Evolutionary conservation across 805 yeast species (phyloP).

Genomic region (Pichia heedii): DNA sequence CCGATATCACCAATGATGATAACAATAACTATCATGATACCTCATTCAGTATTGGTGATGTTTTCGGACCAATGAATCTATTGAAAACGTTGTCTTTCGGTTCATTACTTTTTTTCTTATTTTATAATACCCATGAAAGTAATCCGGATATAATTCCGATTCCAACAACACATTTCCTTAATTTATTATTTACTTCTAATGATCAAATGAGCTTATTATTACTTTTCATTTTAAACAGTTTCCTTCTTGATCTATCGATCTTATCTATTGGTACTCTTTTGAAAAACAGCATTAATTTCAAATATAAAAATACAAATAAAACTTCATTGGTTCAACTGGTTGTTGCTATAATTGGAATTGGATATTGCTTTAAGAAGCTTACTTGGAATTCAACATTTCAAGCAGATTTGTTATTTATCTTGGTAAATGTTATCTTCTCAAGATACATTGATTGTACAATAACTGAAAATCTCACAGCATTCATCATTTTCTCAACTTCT

Average conservation of each 20-base stretch:
- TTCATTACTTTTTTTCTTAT: conserved; percentile 6
- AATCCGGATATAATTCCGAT: conserved; percentile 3
- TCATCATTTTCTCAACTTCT: conserved; percentile 12
- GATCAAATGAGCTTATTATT: neutral
- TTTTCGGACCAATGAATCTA: neutral
- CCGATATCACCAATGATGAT: too few relatives aligned
- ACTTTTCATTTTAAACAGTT: neutral
- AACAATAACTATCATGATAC: neutral
- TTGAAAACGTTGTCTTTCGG: conserved; percentile 7
- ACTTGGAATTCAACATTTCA: conserved; percentile 64
- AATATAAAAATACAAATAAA: neutral
- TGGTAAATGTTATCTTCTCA: conserved; percentile 61
- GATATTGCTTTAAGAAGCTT: conserved; percentile 58
- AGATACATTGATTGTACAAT: conserved; percentile 21
- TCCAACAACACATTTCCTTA: neutral
- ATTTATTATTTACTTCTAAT: neutral
- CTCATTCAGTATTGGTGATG: too few relatives aligned
- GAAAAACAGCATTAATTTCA: neutral
- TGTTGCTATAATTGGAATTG: conserved; percentile 61
- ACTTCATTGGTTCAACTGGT: conserved; percentile 22
- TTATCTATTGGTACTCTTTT: neutral
- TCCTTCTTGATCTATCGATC: neutral
- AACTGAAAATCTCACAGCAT: conserved; percentile 16
- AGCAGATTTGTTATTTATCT: conserved; percentile 53
- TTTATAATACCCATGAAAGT: neutral